A percentile compares a stretch with the other conserved stretches of the same genome.
Conservation (phyloP, 2,329 filamentous ascomycete genomes). For the Cladophialophora psammophila region DNA sequence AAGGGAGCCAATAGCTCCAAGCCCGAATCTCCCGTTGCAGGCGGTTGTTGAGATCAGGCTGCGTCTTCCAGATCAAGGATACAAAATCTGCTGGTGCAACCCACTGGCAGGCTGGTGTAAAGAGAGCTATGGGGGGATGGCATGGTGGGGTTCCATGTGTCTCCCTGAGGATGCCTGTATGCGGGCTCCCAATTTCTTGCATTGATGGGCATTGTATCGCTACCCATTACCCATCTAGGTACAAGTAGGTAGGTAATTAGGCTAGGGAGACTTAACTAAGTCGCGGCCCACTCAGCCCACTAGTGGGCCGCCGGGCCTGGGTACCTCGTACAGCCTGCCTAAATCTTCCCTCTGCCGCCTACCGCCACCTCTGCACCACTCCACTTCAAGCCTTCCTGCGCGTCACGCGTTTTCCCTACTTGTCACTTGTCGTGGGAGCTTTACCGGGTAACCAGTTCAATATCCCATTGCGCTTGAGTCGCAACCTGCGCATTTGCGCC, state of each 20-base stretch:
- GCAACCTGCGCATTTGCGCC: constrained; percentile 1
- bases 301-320: not conserved
- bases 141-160: not conserved
- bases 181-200: not conserved
- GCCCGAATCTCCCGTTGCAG: not conserved
- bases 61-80: not conserved
- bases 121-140: not conserved
- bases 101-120: not conserved
- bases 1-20: not conserved
- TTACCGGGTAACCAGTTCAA: not conserved
- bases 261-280: not conserved
- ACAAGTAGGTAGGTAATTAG: not conserved
- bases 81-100: not conserved
- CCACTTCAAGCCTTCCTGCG: constrained; percentile 8
- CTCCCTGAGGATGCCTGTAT: not conserved
- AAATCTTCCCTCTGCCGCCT: too few species aligned
- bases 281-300: not conserved
- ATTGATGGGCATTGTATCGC: not conserved
- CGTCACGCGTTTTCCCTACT: constrained; percentile 5
- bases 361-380: not conserved
- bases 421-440: not conserved
- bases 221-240: too few species aligned
- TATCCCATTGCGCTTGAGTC: not conserved
- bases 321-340: too few species aligned
- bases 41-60: not conserved